Percentiles rank a stretch among this genome's conserved stretches.
Conservation (phyloP, 208 protist species). For the Trypanosoma lewisi region DNA sequence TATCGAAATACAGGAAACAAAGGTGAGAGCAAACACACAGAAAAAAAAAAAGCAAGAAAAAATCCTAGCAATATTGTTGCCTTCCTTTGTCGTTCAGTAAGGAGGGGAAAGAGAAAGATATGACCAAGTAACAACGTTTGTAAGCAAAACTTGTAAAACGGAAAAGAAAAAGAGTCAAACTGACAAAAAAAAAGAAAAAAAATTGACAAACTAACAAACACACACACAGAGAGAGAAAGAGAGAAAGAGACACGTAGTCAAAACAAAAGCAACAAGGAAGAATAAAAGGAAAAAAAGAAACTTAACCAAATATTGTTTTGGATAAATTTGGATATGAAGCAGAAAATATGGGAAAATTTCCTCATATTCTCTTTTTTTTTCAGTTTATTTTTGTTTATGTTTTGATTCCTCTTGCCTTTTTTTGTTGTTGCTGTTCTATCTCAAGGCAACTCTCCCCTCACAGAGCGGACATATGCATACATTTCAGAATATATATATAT, state of each 20-base stretch:
- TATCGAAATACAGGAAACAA: too few species aligned
- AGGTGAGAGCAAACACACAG: too few species aligned
- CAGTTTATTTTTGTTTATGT: too few species aligned
- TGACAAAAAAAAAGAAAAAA: too few species aligned
- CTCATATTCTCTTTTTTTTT: slow-evolving; percentile 10
- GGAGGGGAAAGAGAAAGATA: background rate
- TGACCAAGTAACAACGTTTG: too few species aligned
- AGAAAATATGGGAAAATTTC: background rate
- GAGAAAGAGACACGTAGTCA: background rate
- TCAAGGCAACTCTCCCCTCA: too few species aligned
- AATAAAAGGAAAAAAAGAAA: slow-evolving; percentile 2
- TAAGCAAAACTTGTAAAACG: too few species aligned
- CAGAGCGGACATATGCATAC: too few species aligned
- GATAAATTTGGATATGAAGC: slow-evolving; percentile 6
- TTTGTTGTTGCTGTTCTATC: slow-evolving; percentile 4
- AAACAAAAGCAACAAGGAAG: background rate
- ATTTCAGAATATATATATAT: too few species aligned
- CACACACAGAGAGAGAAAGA: background rate
- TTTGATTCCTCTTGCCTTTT: background rate
- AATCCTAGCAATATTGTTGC: too few species aligned
- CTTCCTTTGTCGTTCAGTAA: background rate
- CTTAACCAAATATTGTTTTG: background rate
- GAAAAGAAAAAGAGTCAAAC: too few species aligned
- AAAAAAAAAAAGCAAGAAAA: too few species aligned
- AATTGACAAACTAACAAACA: background rate